phyloP scores from a whole-genome alignment of 257 asterid genomes.

The Ligustrum vulgare region DNA sequence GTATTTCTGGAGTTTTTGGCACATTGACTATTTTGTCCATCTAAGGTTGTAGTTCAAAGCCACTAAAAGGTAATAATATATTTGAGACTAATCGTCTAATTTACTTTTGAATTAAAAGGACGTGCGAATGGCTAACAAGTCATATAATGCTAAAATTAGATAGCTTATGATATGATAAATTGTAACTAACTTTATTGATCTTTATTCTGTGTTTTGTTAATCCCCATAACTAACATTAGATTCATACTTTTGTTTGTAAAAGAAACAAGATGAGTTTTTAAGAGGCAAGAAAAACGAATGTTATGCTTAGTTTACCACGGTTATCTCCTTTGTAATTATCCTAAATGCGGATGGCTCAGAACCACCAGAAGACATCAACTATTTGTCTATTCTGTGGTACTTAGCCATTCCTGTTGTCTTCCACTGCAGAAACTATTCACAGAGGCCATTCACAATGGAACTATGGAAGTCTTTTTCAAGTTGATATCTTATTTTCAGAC shows the following conservation, averaged over 20 bases:
- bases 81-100: neutral
- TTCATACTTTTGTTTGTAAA: neutral
- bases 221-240: neutral
- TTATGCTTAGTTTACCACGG: neutral
- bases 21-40: neutral
- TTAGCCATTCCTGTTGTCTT: slow-evolving; percentile 19
- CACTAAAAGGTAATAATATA: neutral
- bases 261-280: neutral
- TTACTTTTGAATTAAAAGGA: slow-evolving; percentile 1
- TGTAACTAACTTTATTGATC: neutral
- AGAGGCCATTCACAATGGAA: slow-evolving; percentile 90
- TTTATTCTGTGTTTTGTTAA: neutral
- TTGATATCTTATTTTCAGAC: slow-evolving; percentile 95
- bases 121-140: neutral
- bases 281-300: neutral
- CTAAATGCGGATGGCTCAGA: neutral
- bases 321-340: slow-evolving; percentile 7
- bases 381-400: slow-evolving; percentile 3
- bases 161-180: neutral
- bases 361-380: neutral
- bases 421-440: slow-evolving; percentile 77
- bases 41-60: neutral
- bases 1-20: neutral
- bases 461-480: slow-evolving; percentile 94
- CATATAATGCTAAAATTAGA: neutral